These are phyloP conservation scores for Chlamydomonas eustigma DNA, from an alignment of 139 green algal genomes.

Conservation along the genomic window DNA sequence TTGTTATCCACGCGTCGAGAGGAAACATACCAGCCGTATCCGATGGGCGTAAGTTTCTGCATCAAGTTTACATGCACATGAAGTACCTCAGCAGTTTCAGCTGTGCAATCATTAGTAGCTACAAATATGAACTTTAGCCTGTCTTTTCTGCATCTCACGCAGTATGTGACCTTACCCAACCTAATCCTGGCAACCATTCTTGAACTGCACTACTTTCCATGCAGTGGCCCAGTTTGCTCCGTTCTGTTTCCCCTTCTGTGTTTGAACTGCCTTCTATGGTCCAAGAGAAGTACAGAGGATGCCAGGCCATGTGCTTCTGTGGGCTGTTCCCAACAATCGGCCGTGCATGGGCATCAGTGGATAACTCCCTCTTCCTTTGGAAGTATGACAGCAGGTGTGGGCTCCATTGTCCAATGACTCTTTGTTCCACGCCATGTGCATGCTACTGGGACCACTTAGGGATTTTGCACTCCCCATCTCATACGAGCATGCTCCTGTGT, in stretches of 20 bases:
- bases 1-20: slow-evolving; percentile 53
- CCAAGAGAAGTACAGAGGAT: slow-evolving; percentile 72
- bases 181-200: too few relatives aligned
- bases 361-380: slow-evolving; percentile 18
- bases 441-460: too few relatives aligned
- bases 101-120: too few relatives aligned
- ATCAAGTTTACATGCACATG: too few relatives aligned
- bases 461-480: too few relatives aligned
- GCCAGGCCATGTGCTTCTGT: slow-evolving; percentile 83
- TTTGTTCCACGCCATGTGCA: too few relatives aligned
- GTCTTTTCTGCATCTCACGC: too few relatives aligned
- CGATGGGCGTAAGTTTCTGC: slow-evolving; percentile 49
- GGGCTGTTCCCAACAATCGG: slow-evolving; percentile 82
- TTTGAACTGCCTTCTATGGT: slow-evolving; percentile 72
- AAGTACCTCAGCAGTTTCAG: too few relatives aligned
- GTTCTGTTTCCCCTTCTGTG: slow-evolving; percentile 51
- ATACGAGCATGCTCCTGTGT: background rate
- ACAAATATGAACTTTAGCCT: too few relatives aligned
- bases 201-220: slow-evolving; percentile 1
- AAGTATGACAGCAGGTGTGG: slow-evolving; percentile 10
- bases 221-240: slow-evolving; percentile 76
- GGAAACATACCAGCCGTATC: slow-evolving; percentile 67
- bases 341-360: slow-evolving; percentile 40
- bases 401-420: too few relatives aligned
- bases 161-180: background rate